These are phyloP conservation scores for Cucumis hystrix DNA, from an alignment of 306 rosid species.

Conservation along the genomic window DNA sequence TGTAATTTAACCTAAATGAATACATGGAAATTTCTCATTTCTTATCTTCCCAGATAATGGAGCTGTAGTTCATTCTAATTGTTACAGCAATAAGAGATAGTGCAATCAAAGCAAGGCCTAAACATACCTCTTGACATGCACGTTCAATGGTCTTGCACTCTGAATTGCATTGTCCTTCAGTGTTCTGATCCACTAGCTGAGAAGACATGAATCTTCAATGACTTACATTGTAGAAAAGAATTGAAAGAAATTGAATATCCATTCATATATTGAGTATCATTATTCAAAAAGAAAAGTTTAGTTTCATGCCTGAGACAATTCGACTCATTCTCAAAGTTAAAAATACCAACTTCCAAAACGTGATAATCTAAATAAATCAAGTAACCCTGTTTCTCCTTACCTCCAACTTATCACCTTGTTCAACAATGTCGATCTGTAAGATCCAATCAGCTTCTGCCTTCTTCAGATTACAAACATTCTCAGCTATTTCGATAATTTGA, in stretches of 20 bases:
- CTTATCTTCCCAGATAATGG: neutral
- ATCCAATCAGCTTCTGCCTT: slow-evolving; percentile 94
- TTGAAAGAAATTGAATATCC: neutral
- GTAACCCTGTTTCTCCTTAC: slow-evolving; percentile 17
- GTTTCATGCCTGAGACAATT: neutral
- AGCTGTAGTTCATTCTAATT: neutral
- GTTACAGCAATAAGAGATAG: neutral
- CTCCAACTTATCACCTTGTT: slow-evolving; percentile 61
- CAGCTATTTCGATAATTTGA: slow-evolving; percentile 81
- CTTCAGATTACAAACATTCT: slow-evolving; percentile 89
- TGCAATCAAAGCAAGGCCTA: neutral
- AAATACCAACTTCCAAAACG: neutral
- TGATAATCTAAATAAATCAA: neutral
- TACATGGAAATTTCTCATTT: neutral
- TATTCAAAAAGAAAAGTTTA: neutral
- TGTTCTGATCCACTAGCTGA: slow-evolving; percentile 78
- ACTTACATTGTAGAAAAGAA: neutral
- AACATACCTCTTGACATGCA: slow-evolving; percentile 65
- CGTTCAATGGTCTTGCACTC: slow-evolving; percentile 94
- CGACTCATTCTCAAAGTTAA: neutral
- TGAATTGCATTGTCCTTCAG: slow-evolving; percentile 97
- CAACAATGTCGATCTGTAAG: slow-evolving; percentile 69
- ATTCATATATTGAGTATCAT: neutral
- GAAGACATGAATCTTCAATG: slow-evolving; percentile 2
- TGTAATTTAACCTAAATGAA: neutral